Evolutionary conservation across 352 stramenopile genomes (phyloP).

Genomic region (Globisporangium cederbergense): DNA sequence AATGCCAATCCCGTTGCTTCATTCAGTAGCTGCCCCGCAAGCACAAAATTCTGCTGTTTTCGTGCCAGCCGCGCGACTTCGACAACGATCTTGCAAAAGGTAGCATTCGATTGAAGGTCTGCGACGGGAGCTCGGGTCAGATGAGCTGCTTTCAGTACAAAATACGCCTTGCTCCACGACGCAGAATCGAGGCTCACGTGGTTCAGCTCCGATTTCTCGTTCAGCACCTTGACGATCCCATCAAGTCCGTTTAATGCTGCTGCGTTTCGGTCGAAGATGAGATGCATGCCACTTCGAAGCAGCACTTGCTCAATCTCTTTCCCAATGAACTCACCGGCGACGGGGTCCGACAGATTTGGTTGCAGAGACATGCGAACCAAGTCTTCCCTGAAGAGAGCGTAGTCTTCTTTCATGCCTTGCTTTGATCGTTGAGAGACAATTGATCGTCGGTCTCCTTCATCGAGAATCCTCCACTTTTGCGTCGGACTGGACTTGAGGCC

Average conservation of each 20-base stretch:
- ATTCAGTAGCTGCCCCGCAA: slow-evolving; percentile 32
- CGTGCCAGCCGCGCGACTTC: slow-evolving; percentile 41
- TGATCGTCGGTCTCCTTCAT: slow-evolving; percentile 3
- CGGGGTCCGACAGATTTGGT: slow-evolving; percentile 24
- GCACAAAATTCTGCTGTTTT: slow-evolving; percentile 49
- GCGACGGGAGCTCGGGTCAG: not conserved
- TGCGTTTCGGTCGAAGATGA: not conserved
- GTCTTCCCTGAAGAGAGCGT: slow-evolving; percentile 15
- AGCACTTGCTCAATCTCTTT: slow-evolving; percentile 35
- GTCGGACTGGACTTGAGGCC: slow-evolving; percentile 10
- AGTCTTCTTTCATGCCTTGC: not conserved
- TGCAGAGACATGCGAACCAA: slow-evolving; percentile 33
- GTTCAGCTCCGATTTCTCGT: slow-evolving; percentile 19
- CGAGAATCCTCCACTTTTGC: slow-evolving; percentile 26
- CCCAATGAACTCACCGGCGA: slow-evolving; percentile 32
- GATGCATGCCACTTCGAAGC: slow-evolving; percentile 18
- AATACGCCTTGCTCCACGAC: slow-evolving; percentile 32
- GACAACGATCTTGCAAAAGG: slow-evolving; percentile 19
- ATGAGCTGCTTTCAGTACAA: not conserved
- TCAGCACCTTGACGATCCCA: not conserved
- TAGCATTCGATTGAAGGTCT: not conserved
- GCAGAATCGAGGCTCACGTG: slow-evolving; percentile 29
- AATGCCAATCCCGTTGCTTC: slow-evolving; percentile 14
- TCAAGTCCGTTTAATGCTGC: not conserved
- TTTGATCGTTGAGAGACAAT: not conserved